phyloP scores from a whole-genome alignment of 75 land plant genomes.

The Sequoia sempervirens region DNA sequence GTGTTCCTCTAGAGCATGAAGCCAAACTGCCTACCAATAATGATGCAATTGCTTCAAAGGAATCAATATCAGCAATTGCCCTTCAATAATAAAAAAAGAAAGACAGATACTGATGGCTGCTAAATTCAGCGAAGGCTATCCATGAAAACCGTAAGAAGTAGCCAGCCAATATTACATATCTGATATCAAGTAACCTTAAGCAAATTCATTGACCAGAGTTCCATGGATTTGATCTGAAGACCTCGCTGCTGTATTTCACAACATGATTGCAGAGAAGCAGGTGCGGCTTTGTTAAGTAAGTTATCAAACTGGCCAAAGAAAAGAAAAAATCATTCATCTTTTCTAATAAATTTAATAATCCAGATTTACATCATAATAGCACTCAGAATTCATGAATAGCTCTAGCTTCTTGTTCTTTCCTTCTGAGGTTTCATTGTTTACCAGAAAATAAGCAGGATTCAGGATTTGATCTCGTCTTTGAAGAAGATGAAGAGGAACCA shows the following conservation, averaged over 20 bases:
- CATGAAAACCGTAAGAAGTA: neutral
- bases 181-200: constrained; percentile 3
- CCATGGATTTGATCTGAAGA: neutral
- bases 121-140: neutral
- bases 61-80: neutral
- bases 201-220: neutral
- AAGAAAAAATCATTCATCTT: neutral
- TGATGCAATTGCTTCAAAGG: constrained; percentile 3
- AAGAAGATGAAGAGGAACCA: constrained; percentile 26
- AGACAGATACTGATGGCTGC: constrained; percentile 1
- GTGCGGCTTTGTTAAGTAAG: neutral
- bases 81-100: neutral
- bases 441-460: neutral
- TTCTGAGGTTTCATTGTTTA: neutral
- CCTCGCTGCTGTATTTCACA: neutral
- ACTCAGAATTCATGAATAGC: neutral
- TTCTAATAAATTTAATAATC: neutral
- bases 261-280: constrained; percentile 6
- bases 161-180: neutral
- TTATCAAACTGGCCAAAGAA: neutral
- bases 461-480: neutral
- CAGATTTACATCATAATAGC: neutral
- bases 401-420: neutral
- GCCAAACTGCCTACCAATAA: neutral
- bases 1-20: neutral